Evolutionary conservation across 2,329 filamentous ascomycete species (phyloP), one percentile per base, ranked within the genome.

Genomic region (Hypoxylon sp.): DNA sequence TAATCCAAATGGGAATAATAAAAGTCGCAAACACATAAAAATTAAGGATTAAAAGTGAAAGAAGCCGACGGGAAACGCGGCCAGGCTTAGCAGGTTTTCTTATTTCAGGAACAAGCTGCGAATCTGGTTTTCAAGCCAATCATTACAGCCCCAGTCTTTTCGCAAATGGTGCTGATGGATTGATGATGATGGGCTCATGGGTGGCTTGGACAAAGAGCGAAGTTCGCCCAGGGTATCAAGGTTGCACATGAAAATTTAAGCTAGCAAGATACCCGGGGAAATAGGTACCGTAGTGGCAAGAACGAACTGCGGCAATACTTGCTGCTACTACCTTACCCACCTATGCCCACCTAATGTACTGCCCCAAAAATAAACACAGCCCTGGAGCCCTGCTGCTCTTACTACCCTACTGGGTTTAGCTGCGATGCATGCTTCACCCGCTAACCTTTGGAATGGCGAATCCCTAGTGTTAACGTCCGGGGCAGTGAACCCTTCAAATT

Each of bases 301-400:
- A 55, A 55, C 30, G 21, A 34, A 25, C 5, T 41, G 50, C 30
- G 43, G 46, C 38, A 19, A 57, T 56, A 23, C n/a, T 34, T 55
- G 32, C 11, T 55, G 32, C 11, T 5, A 17, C 28, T 61, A 11
- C 5, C 7, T 11, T 17, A 28, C 13, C n/a, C 23, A 32, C 46
- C 4, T 50, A 32, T 5, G 13, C 45, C 45, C 45, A 34, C n/a
- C 19, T 49, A 6, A 51, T 60, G 14, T 57, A 50, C 38, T 21
- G 56, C 36, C 51, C 67, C 60, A 63, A 70, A 72, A 70, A 68
- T 70, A 70, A 70, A 67, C 65, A 72, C 48, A 66, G 67, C 64
- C 64, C 57, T 51, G 51, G 5, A 5, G 5, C 41, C 21, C 34
- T 43, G 36, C 52, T 43, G 19, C 50, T n/a, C 51, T 14, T 60